Conservation (phyloP, 2,329 filamentous ascomycete species). For the Chaetomium sp. region DNA sequence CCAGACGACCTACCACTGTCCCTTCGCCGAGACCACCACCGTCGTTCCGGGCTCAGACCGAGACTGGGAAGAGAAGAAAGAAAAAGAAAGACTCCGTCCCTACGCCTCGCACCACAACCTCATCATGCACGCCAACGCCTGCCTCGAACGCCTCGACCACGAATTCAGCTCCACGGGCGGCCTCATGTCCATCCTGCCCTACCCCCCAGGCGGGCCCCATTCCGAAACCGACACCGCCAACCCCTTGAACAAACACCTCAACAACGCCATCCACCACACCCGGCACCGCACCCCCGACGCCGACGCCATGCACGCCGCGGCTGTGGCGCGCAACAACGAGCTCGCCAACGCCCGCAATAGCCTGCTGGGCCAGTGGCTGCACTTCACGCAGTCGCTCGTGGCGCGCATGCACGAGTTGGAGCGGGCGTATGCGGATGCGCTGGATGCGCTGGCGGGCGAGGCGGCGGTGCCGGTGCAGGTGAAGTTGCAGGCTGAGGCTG, state of each 20-base stretch:
- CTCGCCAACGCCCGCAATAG: constrained; percentile 41
- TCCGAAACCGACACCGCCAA: background rate
- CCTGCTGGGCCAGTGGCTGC: constrained; percentile 51
- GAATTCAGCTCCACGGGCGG: constrained; percentile 51
- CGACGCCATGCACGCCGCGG: no score
- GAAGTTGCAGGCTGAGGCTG: background rate
- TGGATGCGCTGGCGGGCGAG: constrained; percentile 45
- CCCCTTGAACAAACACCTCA: background rate
- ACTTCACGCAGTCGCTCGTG: constrained; percentile 47
- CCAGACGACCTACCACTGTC: constrained; percentile 40
- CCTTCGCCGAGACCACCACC: constrained; percentile 29
- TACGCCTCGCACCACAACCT: constrained; percentile 44
- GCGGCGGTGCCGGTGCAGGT: constrained; percentile 31
- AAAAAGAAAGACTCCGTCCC: constrained; percentile 25
- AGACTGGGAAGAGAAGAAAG: no score
- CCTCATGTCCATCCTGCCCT: constrained; percentile 45
- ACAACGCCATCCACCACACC: constrained; percentile 6
- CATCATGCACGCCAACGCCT: constrained; percentile 51
- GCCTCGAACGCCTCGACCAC: constrained; percentile 54
- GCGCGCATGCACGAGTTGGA: constrained; percentile 53
- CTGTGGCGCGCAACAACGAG: constrained; percentile 26
- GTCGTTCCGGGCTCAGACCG: constrained; percentile 15
- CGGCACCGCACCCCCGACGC: constrained; percentile 5
- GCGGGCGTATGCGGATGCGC: constrained; percentile 42
- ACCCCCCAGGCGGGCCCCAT: no score